These are phyloP conservation scores for Exserohilum rostratum DNA, from an alignment of 2,329 filamentous ascomycete genomes.

Conservation along the genomic window DNA sequence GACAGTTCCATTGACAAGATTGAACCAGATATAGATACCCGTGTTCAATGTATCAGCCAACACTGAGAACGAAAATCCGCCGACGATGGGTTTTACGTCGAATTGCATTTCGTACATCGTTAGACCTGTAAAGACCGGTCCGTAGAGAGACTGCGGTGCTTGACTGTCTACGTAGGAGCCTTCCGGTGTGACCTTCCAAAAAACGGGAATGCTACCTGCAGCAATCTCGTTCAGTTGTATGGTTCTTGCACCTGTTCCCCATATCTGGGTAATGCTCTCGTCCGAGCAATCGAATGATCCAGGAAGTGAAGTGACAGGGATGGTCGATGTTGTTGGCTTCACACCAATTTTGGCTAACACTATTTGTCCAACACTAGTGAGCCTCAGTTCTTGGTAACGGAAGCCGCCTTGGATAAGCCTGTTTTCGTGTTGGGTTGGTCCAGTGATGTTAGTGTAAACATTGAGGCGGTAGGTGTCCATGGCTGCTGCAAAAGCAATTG, in stretches of 20 bases:
- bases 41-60: neutral
- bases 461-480: constrained; percentile 50
- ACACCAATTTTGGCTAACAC: neutral
- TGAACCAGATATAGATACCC: neutral
- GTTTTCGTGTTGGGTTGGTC: constrained; percentile 29
- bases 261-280: neutral
- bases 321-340: neutral
- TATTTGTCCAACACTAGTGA: constrained; percentile 35
- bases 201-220: constrained; percentile 31
- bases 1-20: neutral
- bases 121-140: neutral
- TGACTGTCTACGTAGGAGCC: constrained; percentile 22
- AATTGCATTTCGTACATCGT: neutral
- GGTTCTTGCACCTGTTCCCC: constrained; percentile 24
- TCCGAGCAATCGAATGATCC: neutral
- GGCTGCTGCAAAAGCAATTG: constrained; percentile 44
- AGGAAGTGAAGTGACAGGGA: neutral
- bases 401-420: constrained; percentile 48
- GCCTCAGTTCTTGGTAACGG: constrained; percentile 48
- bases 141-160: neutral
- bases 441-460: constrained; percentile 44
- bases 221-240: constrained; percentile 42
- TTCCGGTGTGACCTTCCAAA: constrained; percentile 33
- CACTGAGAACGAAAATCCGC: constrained; percentile 27
- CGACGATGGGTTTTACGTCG: neutral